A percentile compares a stretch with the other conserved stretches of the same genome.
Conservation (phyloP, 768 basidiomycete species). For the Chalciporus piperatus region DNA sequence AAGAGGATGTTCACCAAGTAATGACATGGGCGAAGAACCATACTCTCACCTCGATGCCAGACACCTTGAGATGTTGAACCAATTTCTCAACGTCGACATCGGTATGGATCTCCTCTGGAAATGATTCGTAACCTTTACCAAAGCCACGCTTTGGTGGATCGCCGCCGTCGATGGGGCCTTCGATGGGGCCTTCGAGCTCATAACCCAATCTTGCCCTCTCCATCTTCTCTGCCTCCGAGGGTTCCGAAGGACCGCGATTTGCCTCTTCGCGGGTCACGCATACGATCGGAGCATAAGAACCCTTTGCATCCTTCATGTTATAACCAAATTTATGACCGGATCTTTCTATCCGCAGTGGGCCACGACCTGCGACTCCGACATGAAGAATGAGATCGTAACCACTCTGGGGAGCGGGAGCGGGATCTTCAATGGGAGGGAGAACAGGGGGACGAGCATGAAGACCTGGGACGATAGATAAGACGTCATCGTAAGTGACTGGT, state of each 20-base stretch:
- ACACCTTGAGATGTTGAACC: constrained; percentile 34
- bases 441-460: constrained; percentile 59
- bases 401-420: constrained; percentile 37
- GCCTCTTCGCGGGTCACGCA: constrained; percentile 29
- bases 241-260: constrained; percentile 16
- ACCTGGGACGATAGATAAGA: constrained; percentile 53
- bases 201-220: constrained; percentile 32
- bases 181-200: constrained; percentile 22
- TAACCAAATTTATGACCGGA: constrained; percentile 68
- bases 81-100: constrained; percentile 35
- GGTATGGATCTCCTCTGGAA: constrained; percentile 35
- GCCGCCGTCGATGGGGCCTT: constrained; percentile 23
- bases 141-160: constrained; percentile 36
- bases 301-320: constrained; percentile 62
- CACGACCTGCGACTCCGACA: constrained; percentile 64
- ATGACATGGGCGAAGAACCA: background rate
- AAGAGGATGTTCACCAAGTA: constrained; percentile 7
- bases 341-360: constrained; percentile 61
- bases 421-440: constrained; percentile 39
- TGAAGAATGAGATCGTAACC: constrained; percentile 74
- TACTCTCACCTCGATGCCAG: constrained; percentile 31
- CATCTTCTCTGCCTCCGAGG: constrained; percentile 25
- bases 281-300: constrained; percentile 50
- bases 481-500: constrained; percentile 57
- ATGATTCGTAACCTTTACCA: constrained; percentile 35